These are phyloP conservation scores for Camellia sinensis DNA, from an alignment of 148 eudicot genomes.

Conservation along the genomic window DNA sequence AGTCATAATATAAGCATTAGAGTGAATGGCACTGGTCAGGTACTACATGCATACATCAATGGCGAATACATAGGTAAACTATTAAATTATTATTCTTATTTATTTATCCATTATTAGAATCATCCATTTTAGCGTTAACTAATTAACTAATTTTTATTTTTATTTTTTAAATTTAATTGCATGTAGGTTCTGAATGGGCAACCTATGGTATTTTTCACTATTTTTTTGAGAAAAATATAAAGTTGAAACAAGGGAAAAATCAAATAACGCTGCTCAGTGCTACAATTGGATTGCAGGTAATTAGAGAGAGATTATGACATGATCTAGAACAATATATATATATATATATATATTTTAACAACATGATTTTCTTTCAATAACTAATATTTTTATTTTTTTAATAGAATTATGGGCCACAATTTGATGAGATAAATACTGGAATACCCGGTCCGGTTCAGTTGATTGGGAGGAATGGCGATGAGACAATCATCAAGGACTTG, in stretches of 20 bases:
- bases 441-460: slow-evolving; percentile 48
- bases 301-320: background rate
- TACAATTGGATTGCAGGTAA: slow-evolving; percentile 46
- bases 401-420: slow-evolving; percentile 52
- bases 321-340: no score
- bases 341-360: background rate
- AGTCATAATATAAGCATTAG: slow-evolving; percentile 36
- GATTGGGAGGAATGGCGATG: slow-evolving; percentile 39
- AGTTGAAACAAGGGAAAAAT: slow-evolving; percentile 37
- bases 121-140: no score
- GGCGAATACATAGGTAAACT: slow-evolving; percentile 42
- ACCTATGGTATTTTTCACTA: slow-evolving; percentile 23
- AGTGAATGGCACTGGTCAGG: slow-evolving; percentile 39
- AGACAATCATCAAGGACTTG: slow-evolving; percentile 38
- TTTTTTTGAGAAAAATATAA: slow-evolving; percentile 34
- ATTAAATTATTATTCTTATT: background rate
- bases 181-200: slow-evolving; percentile 38
- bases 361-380: background rate
- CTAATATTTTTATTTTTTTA: background rate
- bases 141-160: background rate
- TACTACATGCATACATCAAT: slow-evolving; percentile 42
- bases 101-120: no score
- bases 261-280: slow-evolving; percentile 56
- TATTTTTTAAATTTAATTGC: background rate
- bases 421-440: slow-evolving; percentile 33